Evolutionary conservation across 2,329 filamentous ascomycete genomes (phyloP).

Genomic region (Aspergillus flavus): DNA sequence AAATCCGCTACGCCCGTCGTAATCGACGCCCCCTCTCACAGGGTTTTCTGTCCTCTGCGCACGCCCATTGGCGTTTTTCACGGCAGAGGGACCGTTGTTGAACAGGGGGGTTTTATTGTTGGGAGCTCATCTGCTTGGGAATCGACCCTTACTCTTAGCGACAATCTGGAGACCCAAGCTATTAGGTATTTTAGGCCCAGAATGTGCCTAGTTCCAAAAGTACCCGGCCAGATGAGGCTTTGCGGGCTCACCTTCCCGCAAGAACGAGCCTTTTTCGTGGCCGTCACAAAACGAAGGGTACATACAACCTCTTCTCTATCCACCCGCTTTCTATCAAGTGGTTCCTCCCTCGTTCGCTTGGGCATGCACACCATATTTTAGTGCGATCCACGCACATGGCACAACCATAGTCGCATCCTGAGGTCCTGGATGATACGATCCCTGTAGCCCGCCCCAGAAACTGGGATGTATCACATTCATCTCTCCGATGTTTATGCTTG

Average conservation of each 20-base stretch:
- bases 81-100: slow-evolving; percentile 19
- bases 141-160: slow-evolving; percentile 10
- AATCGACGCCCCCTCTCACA: slow-evolving; percentile 25
- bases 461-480: slow-evolving; percentile 19
- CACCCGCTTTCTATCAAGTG: slow-evolving; percentile 16
- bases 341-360: slow-evolving; percentile 9
- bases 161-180: slow-evolving; percentile 12
- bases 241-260: slow-evolving; percentile 8
- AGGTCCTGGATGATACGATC: slow-evolving; percentile 11
- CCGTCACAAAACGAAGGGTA: slow-evolving; percentile 11
- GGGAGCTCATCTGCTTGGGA: slow-evolving; percentile 9
- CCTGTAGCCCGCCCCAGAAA: slow-evolving; percentile 11
- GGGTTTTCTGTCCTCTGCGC: slow-evolving; percentile 21
- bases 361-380: slow-evolving; percentile 20
- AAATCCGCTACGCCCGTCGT: slow-evolving; percentile 26
- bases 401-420: slow-evolving; percentile 23
- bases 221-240: slow-evolving; percentile 10
- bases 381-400: slow-evolving; percentile 27
- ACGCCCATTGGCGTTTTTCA: slow-evolving; percentile 27
- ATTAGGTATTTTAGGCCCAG: slow-evolving; percentile 12
- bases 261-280: slow-evolving; percentile 4
- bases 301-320: slow-evolving; percentile 16
- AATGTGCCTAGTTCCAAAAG: slow-evolving; percentile 16
- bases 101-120: slow-evolving; percentile 10
- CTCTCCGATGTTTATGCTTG: slow-evolving; percentile 9